phyloP scores from a whole-genome alignment of 257 asterid genomes.

The Cruciata laevipes region DNA sequence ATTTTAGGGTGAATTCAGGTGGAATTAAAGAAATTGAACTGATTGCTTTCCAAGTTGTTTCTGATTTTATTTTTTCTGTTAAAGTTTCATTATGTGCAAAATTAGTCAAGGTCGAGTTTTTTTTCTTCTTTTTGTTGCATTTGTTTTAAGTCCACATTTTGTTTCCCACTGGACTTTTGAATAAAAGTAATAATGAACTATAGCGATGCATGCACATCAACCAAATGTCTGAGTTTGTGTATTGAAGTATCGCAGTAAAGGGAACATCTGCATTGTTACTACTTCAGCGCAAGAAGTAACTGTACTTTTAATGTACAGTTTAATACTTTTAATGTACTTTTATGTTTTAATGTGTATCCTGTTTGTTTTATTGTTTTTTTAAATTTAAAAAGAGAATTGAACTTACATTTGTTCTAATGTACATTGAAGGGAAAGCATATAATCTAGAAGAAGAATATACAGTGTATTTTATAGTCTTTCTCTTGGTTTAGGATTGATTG shows the following conservation, averaged over 20 bases:
- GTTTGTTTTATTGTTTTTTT: too few relatives aligned
- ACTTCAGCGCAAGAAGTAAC: neutral
- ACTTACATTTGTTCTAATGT: too few relatives aligned
- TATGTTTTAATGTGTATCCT: too few relatives aligned
- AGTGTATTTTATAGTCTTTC: neutral
- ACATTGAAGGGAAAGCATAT: too few relatives aligned
- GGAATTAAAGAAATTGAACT: neutral
- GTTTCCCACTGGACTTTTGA: neutral
- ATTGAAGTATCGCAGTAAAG: neutral
- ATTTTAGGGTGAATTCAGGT: neutral
- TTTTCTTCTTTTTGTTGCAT: neutral
- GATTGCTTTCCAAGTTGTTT: neutral
- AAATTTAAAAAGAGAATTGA: too few relatives aligned
- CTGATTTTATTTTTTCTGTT: neutral
- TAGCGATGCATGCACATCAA: neutral
- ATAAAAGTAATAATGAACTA: neutral
- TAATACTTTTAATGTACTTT: too few relatives aligned
- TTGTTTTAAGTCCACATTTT: neutral
- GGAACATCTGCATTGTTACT: neutral
- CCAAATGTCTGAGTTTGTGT: neutral
- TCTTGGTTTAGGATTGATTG: neutral
- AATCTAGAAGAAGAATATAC: neutral
- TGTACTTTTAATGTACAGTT: neutral
- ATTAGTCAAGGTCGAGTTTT: neutral
- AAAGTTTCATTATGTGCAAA: neutral